Base-by-base conservation (phyloP, 495 filamentous ascomycete species). In the Lasiosphaeris hirsuta region DNA sequence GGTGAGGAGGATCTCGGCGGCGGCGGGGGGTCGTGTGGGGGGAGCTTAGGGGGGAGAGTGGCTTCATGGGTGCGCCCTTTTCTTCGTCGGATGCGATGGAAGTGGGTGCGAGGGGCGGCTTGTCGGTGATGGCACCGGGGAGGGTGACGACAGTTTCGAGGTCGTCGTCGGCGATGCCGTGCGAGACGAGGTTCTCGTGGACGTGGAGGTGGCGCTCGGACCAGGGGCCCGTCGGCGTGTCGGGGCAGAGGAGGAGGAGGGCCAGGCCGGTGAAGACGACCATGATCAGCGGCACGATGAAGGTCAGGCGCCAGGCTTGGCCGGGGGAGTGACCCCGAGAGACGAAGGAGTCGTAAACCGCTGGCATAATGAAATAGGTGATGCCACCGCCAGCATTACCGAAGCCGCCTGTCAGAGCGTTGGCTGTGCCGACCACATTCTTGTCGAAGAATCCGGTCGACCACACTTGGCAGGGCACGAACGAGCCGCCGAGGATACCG, bases 381-480 rank as follows among this genome's bases (percentile, higher is more conserved):
- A 96, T 90, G 43, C 93, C 93, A 56, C 93, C 93, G 57, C 93
- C 93, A 36, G 92, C 83, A 59, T 97, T 97, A 37, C 93, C 93
- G 69, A 88, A 85, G 2, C 93, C 93, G 49, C 83, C 93, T 10
- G 91, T 86, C 2, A 97, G 73, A 7, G 90, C 86, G 65, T 96
- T 97, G 55, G 92, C 90, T 4, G 90, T 90, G 36, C 93, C 93
- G 18, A 97, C 89, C 14, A 97, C 83, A 65, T 90, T 95, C 77
- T 96, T 96, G 75, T 97, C 93, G 64, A 94, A 96, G 78, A 93
- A 97, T 1, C 88, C 92, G 0, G 93, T 96, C 33, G 87, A 89
- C 92, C 93, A 97, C 7, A 97, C 93, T 63, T 96, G 93, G 70
- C 93, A 97, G 2, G 93, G 93, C 3, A 97, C 92, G 60, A 97